These are phyloP conservation scores for Verticillium longisporum DNA, from an alignment of 2,329 filamentous ascomycete genomes.

Conservation along the genomic window DNA sequence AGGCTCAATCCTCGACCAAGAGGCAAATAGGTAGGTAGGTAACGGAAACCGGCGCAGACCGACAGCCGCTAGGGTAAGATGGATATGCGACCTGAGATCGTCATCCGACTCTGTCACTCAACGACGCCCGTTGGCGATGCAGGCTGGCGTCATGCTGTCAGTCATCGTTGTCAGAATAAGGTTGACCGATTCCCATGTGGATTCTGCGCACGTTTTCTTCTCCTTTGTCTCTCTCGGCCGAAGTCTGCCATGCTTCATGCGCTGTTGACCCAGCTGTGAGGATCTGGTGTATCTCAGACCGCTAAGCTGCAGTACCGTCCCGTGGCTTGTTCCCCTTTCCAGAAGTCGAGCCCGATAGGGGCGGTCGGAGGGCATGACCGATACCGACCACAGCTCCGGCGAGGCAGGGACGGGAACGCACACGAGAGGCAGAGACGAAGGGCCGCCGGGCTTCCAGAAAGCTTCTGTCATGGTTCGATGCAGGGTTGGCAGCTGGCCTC, in stretches of 20 bases:
- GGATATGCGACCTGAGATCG: background rate
- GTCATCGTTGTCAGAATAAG: constrained; percentile 1
- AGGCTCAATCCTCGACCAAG: background rate
- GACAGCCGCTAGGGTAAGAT: background rate
- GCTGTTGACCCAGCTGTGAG: background rate
- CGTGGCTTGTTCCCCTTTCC: constrained; percentile 1
- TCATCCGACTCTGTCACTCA: background rate
- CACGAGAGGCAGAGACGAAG: background rate
- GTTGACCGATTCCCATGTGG: constrained; percentile 1
- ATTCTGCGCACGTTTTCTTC: background rate
- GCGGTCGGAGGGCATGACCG: background rate
- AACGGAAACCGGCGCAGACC: background rate
- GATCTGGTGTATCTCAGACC: background rate
- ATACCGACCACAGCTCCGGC: background rate
- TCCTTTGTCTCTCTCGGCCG: background rate
- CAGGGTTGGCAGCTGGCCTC: constrained; percentile 1
- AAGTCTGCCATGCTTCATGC: background rate
- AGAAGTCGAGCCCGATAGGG: constrained; percentile 1
- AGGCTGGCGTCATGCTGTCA: background rate
- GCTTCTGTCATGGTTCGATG: constrained; percentile 4
- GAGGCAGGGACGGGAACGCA: constrained; percentile 2
- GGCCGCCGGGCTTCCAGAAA: constrained; percentile 3
- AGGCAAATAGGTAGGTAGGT: background rate
- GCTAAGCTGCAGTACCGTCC: background rate
- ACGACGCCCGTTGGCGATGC: background rate